Base-by-base conservation (phyloP, 139 green algal species). In the Haematococcus sp. region DNA sequence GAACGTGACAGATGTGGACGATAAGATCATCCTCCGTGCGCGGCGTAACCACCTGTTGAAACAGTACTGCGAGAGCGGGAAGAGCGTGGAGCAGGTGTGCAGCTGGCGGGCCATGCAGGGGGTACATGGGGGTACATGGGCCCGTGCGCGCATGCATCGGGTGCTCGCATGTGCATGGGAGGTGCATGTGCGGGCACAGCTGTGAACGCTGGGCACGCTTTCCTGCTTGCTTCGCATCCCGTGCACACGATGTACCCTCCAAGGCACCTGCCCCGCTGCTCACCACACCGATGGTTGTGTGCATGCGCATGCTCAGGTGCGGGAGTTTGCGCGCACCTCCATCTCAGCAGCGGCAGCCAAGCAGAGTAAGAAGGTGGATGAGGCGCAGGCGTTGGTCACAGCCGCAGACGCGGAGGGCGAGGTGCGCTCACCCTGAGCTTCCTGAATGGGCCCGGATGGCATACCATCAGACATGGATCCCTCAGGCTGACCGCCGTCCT, bases 1-100 rank as follows among this genome's bases (percentile, higher is more conserved):
- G 96, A 99, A 99, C 81, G 91, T 99, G n/a, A 99, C 96, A 1
- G 96, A 99, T 76, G 93, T 99, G 44, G 96, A 99, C 74, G 96
- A 99, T 85, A 99, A 99, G 83, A 99, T 99, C 84, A 98, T 99
- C 40, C 71, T 93, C 4, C 76, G 94, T 2, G 96, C 96, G 9
- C 83, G 95, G 4, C 77, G 90, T 2, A 97, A 97, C 70, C 78
- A 97, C 76, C 81, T 99, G 69, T 81, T 98, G 61, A 44, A 81
- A 2, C 54, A 85, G 23, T 99, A 97, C 71, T 71, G 32, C 4
- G 66, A 30, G 4, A 49, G 65, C 23, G 65, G n/a, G 11, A 71
- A 68, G 34, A 76, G 28, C 28, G 32, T 51, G 0, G 46, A 86
- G 9, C 54, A 84, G 70, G 76, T 88, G 44, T 4, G 25, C 54